phyloP scores from a whole-genome alignment of 768 basidiomycete species.

The Russula sp. region DNA sequence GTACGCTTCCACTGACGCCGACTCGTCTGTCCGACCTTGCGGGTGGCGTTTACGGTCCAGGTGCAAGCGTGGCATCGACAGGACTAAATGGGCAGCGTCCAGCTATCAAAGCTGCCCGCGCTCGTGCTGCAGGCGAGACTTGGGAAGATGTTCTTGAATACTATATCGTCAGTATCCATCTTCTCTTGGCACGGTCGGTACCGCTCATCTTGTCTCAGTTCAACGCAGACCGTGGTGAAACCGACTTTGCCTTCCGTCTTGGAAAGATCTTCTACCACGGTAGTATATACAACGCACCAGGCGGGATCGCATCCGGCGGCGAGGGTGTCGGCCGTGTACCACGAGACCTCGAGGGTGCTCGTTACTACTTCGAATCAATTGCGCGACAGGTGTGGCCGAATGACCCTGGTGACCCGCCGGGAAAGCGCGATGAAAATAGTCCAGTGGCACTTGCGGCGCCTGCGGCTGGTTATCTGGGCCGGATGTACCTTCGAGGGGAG shows the following conservation, averaged over 20 bases:
- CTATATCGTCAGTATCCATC: conserved; percentile 55
- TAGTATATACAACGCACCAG: conserved; percentile 73
- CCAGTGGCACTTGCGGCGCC: conserved; percentile 56
- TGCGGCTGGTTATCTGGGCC: conserved; percentile 83
- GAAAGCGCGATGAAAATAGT: conserved; percentile 30
- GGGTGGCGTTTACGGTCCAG: conserved; percentile 92
- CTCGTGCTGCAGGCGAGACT: conserved; percentile 84
- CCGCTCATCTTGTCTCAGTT: conserved; percentile 46
- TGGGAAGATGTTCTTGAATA: conserved; percentile 93
- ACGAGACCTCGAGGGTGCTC: conserved; percentile 69
- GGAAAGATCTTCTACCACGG: conserved; percentile 98
- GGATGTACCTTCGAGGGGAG: conserved; percentile 93
- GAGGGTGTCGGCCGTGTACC: conserved; percentile 90
- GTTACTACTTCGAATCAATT: conserved; percentile 78
- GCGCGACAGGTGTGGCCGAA: conserved; percentile 83
- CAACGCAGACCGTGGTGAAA: conserved; percentile 89
- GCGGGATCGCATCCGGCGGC: conserved; percentile 81
- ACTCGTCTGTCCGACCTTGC: conserved; percentile 82
- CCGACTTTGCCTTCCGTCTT: conserved; percentile 82
- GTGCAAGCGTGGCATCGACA: conserved; percentile 90
- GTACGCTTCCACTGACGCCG: conserved; percentile 74
- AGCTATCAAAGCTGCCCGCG: conserved; percentile 77
- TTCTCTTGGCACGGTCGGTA: neutral
- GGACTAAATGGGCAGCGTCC: conserved; percentile 65
- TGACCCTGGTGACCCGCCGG: conserved; percentile 57